Conservation (phyloP, 2,329 filamentous ascomycete genomes). For the Fusarium sp. region DNA sequence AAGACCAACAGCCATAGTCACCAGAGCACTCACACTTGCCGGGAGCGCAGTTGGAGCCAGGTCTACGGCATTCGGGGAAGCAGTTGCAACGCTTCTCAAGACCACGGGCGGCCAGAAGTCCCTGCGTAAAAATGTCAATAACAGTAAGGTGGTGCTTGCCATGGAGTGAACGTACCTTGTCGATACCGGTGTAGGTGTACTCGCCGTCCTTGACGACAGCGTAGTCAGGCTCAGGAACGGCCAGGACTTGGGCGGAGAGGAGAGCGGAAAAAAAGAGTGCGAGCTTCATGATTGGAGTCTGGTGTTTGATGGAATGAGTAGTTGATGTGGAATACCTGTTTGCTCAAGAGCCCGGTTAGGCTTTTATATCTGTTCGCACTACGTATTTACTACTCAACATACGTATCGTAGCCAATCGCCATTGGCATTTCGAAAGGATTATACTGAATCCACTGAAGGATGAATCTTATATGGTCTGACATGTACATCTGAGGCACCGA, state of each 20-base stretch:
- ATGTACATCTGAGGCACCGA: background rate
- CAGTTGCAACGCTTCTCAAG: slow-evolving; percentile 12
- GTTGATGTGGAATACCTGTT: background rate
- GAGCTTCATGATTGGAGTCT: slow-evolving; percentile 9
- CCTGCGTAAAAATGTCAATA: background rate
- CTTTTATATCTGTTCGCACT: background rate
- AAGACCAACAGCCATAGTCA: slow-evolving; percentile 19
- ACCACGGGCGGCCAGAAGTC: slow-evolving; percentile 9
- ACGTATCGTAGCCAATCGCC: background rate
- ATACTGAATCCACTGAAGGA: background rate
- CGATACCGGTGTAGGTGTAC: slow-evolving; percentile 11
- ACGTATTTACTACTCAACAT: background rate
- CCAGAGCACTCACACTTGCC: slow-evolving; percentile 19
- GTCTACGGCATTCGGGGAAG: background rate
- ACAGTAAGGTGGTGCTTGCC: background rate
- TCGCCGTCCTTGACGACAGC: slow-evolving; percentile 6
- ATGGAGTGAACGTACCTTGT: background rate
- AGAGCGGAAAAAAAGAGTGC: slow-evolving; percentile 3
- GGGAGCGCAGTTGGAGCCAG: background rate
- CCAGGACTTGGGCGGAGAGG: slow-evolving; percentile 5
- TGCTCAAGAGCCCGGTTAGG: fast-evolving
- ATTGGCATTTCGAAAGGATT: background rate
- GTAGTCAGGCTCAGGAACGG: slow-evolving; percentile 1
- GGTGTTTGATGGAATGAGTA: background rate
- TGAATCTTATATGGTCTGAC: background rate